phyloP scores from a whole-genome alignment of 768 basidiomycete genomes.

The Collybia nuda region DNA sequence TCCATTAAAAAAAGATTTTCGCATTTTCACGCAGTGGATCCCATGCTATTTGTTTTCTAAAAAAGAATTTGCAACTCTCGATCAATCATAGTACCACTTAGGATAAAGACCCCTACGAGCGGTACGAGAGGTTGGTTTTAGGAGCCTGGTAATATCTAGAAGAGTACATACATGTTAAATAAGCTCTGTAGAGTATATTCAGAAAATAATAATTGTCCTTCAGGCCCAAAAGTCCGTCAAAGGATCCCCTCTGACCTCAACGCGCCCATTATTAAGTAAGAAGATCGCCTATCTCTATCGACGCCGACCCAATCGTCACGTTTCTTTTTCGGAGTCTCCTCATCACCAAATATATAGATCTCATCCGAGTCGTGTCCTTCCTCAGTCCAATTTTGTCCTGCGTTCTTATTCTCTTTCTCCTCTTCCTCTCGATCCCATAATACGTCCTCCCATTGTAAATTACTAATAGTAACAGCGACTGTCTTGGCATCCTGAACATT shows the following conservation, averaged over 20 bases:
- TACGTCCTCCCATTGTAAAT: constrained; percentile 80
- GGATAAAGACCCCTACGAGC: too few relatives aligned
- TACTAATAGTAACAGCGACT: constrained; percentile 75
- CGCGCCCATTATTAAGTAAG: constrained; percentile 77
- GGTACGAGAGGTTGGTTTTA: too few relatives aligned
- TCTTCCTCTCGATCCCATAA: constrained; percentile 75
- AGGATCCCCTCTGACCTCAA: constrained; percentile 72
- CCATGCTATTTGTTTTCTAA: too few relatives aligned
- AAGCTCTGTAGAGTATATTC: too few relatives aligned
- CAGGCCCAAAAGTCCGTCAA: constrained; percentile 13
- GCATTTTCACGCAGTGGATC: too few relatives aligned
- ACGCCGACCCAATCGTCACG: constrained; percentile 76
- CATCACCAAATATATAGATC: constrained; percentile 63
- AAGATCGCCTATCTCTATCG: constrained; percentile 77
- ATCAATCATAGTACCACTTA: too few relatives aligned
- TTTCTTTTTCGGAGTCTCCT: constrained; percentile 45
- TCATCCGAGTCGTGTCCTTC: constrained; percentile 45
- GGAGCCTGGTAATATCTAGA: too few relatives aligned
- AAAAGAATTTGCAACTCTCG: too few relatives aligned
- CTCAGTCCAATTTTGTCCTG: constrained; percentile 18
- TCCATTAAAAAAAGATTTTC: too few relatives aligned
- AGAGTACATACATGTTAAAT: too few relatives aligned
- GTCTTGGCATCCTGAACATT: constrained; percentile 72
- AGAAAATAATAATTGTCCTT: too few relatives aligned
- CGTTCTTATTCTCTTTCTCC: constrained; percentile 27